Evolutionary conservation across 192 early-diverging fungal species (phyloP), one percentile per base, ranked within the genome.

Genomic region (Dissophora ornata): DNA sequence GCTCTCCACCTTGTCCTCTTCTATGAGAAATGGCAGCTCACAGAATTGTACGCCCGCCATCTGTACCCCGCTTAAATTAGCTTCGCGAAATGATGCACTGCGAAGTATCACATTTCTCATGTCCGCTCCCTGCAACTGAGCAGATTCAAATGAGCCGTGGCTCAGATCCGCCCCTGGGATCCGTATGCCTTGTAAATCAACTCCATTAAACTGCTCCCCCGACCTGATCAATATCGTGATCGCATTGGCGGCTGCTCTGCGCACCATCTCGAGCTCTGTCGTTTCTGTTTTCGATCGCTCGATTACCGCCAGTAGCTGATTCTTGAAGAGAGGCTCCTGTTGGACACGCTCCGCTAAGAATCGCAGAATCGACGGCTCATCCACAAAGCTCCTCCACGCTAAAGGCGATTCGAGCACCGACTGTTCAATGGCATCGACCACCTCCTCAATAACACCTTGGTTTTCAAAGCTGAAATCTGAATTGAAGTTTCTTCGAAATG

Each of bases 141-240:
- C 46, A 8, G 46, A 15, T 8, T 47, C 46, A 21, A 47, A 47
- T 47, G 9, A 10, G 8, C 46, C 46, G 8, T 9, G 8, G 46
- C 46, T 47, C n/a, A 47, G 3, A 21, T 47, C 46, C 2, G 46
- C 46, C n/a, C 46, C 46, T 47, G 46, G 46, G n/a, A 47, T 47
- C n/a, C n/a, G 46, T 8, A 47, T 47, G n/a, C 46, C 46, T 22
- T 47, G 13, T 2, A 47, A n/a, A 22, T 47, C 46, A 10, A 47
- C 46, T 9, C 46, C 2, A 22, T 47, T 47, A 22, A 47, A 47
- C 2, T 21, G 46, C 21, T 19, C 46, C n/a, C 46, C 46, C 8
- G 46, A 10, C n/a, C 21, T 16, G 46, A 47, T 22, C 2, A 47
- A n/a, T 16, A 47, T 47, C 2, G 46, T 47, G 46, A 47, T 47